phyloP scores from a whole-genome alignment of 140 eudicot genomes.

The Anethum foeniculum region DNA sequence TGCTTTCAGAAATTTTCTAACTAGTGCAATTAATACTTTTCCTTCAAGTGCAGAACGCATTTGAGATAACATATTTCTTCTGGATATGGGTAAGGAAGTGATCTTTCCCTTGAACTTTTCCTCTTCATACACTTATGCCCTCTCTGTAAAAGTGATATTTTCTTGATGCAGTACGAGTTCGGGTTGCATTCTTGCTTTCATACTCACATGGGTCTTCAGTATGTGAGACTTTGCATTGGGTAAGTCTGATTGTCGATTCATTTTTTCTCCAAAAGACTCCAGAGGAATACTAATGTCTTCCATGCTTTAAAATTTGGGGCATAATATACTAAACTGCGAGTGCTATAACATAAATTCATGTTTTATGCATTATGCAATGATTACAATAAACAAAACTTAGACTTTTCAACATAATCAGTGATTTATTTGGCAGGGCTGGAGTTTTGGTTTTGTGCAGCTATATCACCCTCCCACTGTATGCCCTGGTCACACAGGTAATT shows the following conservation, averaged over 20 bases:
- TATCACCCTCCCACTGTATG: slow-evolving; percentile 53
- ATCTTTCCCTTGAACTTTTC: slow-evolving; percentile 1
- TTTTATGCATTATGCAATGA: not conserved
- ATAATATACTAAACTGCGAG: too few species aligned
- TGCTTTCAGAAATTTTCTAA: not conserved
- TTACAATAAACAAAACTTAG: not conserved
- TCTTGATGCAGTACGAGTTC: slow-evolving; percentile 72
- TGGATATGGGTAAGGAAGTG: slow-evolving; percentile 72
- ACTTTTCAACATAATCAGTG: not conserved
- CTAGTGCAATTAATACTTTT: not conserved
- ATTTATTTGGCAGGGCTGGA: slow-evolving; percentile 27
- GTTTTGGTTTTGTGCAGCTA: slow-evolving; percentile 44
- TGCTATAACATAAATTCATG: not conserved
- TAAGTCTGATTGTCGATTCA: slow-evolving; percentile 14
- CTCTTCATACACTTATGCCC: not conserved
- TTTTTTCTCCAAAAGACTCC: not conserved
- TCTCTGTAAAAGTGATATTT: slow-evolving; percentile 1
- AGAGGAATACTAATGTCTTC: not conserved
- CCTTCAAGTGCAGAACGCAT: slow-evolving; percentile 62
- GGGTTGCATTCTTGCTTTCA: slow-evolving; percentile 80
- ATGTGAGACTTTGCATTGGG: slow-evolving; percentile 37
- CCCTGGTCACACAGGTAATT: slow-evolving; percentile 50
- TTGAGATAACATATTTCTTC: slow-evolving; percentile 86
- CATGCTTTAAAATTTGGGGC: not conserved
- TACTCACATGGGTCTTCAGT: slow-evolving; percentile 10